These are phyloP conservation scores for Salinomyces thailandicus DNA, from an alignment of 2,329 filamentous ascomycete species.

Conservation along the genomic window DNA sequence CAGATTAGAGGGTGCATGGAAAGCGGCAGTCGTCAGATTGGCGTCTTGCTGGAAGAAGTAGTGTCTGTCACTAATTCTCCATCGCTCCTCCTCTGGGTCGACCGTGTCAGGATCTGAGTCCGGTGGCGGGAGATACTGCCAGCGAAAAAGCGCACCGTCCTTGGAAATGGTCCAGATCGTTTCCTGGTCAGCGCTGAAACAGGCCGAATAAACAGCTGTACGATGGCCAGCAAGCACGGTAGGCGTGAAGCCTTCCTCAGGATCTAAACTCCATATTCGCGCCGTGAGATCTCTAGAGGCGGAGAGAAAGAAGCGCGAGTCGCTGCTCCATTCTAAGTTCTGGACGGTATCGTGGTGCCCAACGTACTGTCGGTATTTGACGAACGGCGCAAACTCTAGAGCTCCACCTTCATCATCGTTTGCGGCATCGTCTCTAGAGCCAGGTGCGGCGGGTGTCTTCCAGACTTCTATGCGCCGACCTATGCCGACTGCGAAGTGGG, in stretches of 20 bases:
- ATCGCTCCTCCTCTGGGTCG: slow-evolving; percentile 59
- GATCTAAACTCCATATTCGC: slow-evolving; percentile 85
- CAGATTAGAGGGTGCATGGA: slow-evolving; percentile 77
- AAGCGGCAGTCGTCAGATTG: slow-evolving; percentile 79
- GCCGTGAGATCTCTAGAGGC: slow-evolving; percentile 86
- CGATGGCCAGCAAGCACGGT: slow-evolving; percentile 86
- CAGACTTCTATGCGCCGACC: slow-evolving; percentile 87
- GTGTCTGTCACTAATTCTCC: slow-evolving; percentile 83
- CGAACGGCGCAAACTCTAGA: slow-evolving; percentile 89
- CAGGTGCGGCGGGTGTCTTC: slow-evolving; percentile 82
- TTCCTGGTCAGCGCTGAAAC: slow-evolving; percentile 91
- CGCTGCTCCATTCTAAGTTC: slow-evolving; percentile 87
- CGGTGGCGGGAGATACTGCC: slow-evolving; percentile 64
- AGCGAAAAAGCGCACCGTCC: slow-evolving; percentile 91
- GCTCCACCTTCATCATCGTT: slow-evolving; percentile 65
- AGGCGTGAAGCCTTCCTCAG: slow-evolving; percentile 77
- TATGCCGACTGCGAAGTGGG: slow-evolving; percentile 79
- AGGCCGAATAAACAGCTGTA: slow-evolving; percentile 85
- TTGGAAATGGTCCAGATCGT: slow-evolving; percentile 93
- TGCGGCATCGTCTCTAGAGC: slow-evolving; percentile 27
- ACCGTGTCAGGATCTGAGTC: slow-evolving; percentile 41
- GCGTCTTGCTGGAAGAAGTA: slow-evolving; percentile 84
- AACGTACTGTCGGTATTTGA: slow-evolving; percentile 72
- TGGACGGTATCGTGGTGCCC: slow-evolving; percentile 83
- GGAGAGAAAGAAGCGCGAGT: slow-evolving; percentile 90